These are phyloP conservation scores for Mortierella sp. DNA, from an alignment of 371 early-diverging fungal genomes.

Conservation along the genomic window DNA sequence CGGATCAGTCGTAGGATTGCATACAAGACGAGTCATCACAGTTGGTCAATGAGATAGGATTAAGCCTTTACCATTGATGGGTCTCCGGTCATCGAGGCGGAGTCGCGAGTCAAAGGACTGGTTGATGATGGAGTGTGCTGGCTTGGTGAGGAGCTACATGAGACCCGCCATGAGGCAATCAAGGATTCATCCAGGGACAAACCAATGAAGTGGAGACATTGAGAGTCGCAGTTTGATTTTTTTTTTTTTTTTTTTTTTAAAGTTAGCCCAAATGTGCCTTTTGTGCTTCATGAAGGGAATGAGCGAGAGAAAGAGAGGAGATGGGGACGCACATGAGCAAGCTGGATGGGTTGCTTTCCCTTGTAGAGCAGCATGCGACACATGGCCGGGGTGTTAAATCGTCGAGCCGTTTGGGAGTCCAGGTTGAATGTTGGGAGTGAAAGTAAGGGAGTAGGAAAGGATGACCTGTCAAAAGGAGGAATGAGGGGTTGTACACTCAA, in stretches of 20 bases:
- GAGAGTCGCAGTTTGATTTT: too few species aligned
- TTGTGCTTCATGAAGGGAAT: background rate
- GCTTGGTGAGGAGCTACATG: slow-evolving; percentile 57
- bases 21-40: background rate
- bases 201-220: too few species aligned
- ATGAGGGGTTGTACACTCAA: background rate
- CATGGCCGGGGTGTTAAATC: slow-evolving; percentile 59
- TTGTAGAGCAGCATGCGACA: slow-evolving; percentile 84
- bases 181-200: too few species aligned
- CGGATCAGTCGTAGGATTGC: too few species aligned
- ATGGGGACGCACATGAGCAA: slow-evolving; percentile 71
- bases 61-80: slow-evolving; percentile 73
- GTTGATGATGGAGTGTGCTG: slow-evolving; percentile 87
- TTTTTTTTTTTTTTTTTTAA: too few species aligned
- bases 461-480: background rate
- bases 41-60: background rate
- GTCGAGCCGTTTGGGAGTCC: slow-evolving; percentile 24
- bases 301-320: background rate
- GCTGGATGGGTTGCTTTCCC: slow-evolving; percentile 79
- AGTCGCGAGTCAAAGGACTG: slow-evolving; percentile 82
- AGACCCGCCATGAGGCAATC: too few species aligned
- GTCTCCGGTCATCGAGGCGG: slow-evolving; percentile 70
- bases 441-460: background rate
- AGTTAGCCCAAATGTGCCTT: too few species aligned
- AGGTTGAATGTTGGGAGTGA: slow-evolving; percentile 8